Evolutionary conservation across 129 eudicot genomes (phyloP).

Genomic region (Rutidosis leptorrhynchoides): DNA sequence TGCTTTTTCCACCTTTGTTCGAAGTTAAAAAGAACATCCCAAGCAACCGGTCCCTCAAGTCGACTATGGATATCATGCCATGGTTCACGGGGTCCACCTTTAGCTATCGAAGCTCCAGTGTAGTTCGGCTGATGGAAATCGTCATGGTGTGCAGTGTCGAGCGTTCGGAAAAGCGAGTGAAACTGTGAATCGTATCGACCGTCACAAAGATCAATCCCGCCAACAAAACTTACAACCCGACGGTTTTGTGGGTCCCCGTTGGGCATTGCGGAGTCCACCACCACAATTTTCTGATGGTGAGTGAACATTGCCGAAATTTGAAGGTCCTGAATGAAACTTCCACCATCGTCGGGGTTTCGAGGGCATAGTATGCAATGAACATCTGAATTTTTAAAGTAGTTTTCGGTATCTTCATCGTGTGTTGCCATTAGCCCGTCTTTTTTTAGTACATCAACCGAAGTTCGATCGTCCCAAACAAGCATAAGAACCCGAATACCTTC

Average conservation of each 20-base stretch:
- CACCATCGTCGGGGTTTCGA: constrained; percentile 75
- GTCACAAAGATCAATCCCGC: constrained; percentile 80
- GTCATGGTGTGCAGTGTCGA: constrained; percentile 74
- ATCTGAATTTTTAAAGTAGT: constrained; percentile 45
- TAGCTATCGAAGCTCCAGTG: constrained; percentile 52
- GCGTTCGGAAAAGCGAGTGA: constrained; percentile 74
- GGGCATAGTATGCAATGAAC: constrained; percentile 78
- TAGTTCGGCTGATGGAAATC: constrained; percentile 86
- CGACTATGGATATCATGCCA: constrained; percentile 81
- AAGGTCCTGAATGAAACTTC: constrained; percentile 59
- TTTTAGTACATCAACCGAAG: constrained; percentile 57
- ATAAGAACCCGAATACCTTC: constrained; percentile 69
- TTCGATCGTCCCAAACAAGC: constrained; percentile 77
- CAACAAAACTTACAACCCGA: constrained; percentile 71
- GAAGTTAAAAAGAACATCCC: constrained; percentile 78
- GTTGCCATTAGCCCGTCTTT: constrained; percentile 84
- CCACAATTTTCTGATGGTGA: constrained; percentile 78
- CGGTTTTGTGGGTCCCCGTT: constrained; percentile 46
- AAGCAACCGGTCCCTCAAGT: constrained; percentile 72
- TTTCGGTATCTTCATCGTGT: constrained; percentile 71
- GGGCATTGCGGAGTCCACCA: constrained; percentile 65
- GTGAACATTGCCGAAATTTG: constrained; percentile 80
- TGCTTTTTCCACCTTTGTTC: constrained; percentile 86
- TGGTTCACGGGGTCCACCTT: constrained; percentile 87
- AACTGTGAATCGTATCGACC: constrained; percentile 71